phyloP scores from a whole-genome alignment of 1,284 basidiomycete genomes.

The Ustilago sp. region DNA sequence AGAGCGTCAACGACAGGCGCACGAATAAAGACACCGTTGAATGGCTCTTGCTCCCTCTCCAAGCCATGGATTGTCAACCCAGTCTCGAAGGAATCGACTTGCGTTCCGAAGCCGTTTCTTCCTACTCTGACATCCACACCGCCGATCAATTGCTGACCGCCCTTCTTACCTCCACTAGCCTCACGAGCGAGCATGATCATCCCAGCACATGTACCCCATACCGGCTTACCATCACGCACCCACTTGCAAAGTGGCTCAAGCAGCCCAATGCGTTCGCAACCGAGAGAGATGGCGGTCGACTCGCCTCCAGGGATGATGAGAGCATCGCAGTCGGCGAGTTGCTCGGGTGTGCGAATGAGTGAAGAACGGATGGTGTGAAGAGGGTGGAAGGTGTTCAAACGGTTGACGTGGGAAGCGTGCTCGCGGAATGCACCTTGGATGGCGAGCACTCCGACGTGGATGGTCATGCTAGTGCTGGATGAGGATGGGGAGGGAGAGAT shows the following conservation, averaged over 20 bases:
- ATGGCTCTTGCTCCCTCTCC: conserved; percentile 74
- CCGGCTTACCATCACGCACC: conserved; percentile 75
- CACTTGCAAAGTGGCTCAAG: conserved; percentile 82
- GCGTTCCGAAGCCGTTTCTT: conserved; percentile 80
- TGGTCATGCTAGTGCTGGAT: conserved; percentile 5
- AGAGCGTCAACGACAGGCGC: conserved; percentile 77
- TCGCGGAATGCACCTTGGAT: conserved; percentile 94
- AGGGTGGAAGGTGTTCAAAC: conserved; percentile 43
- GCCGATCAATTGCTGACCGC: conserved; percentile 86
- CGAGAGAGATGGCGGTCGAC: conserved; percentile 90
- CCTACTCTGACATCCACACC: conserved; percentile 84
- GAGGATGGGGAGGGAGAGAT: conserved; percentile 10
- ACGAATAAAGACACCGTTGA: conserved; percentile 92
- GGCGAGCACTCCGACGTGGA: conserved; percentile 74
- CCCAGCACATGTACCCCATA: conserved; percentile 98
- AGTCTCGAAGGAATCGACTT: conserved; percentile 88
- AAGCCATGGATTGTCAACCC: conserved; percentile 78
- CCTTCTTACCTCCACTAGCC: conserved; percentile 80
- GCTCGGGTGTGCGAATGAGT: conserved; percentile 81
- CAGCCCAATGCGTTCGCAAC: conserved; percentile 82
- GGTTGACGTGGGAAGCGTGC: conserved; percentile 80
- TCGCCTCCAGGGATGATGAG: conserved; percentile 91
- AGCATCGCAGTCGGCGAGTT: conserved; percentile 82
- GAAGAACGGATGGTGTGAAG: conserved; percentile 64
- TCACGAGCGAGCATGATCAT: conserved; percentile 81